Evolutionary conservation across 2,329 filamentous ascomycete genomes (phyloP).

Genomic region (Hymenoscyphus repandus): DNA sequence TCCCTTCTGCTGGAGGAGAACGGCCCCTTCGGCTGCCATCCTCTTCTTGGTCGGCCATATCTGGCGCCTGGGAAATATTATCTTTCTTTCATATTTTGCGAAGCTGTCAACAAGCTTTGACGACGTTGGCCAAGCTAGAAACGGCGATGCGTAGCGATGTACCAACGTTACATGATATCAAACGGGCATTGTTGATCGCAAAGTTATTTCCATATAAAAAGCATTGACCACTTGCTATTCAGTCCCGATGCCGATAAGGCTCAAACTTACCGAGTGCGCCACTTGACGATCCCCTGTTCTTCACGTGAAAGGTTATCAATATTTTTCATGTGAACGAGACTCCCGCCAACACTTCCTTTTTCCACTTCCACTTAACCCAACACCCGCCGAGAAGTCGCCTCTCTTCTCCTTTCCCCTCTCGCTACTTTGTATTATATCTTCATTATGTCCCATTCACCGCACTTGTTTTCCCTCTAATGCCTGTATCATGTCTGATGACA

Average conservation of each 20-base stretch:
- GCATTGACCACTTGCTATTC: background rate
- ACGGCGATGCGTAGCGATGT: no score
- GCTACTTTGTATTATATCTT: conserved; percentile 13
- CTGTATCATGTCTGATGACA: conserved; percentile 29
- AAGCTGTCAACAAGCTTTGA: background rate
- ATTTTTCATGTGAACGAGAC: background rate
- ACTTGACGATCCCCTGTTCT: background rate
- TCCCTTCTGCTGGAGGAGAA: conserved; percentile 19
- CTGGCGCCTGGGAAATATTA: conserved; percentile 8
- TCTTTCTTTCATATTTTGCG: background rate
- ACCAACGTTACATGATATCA: background rate
- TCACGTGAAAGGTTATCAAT: background rate
- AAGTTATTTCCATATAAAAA: background rate
- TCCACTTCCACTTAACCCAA: conserved; percentile 4
- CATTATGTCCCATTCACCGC: conserved; percentile 10
- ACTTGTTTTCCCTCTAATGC: conserved; percentile 19
- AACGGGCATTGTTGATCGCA: background rate
- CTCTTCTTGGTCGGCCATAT: conserved; percentile 30
- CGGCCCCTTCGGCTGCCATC: conserved; percentile 17
- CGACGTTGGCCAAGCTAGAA: background rate
- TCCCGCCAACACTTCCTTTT: conserved; percentile 2
- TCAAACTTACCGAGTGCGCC: background rate
- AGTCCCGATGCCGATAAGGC: background rate
- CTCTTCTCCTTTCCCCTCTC: conserved; percentile 3
- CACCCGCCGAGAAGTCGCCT: background rate